Evolutionary conservation across 1,139 yeast genomes (phyloP), one percentile per base, ranked within the genome.

Genomic region (Suhomyces guaymorum): DNA sequence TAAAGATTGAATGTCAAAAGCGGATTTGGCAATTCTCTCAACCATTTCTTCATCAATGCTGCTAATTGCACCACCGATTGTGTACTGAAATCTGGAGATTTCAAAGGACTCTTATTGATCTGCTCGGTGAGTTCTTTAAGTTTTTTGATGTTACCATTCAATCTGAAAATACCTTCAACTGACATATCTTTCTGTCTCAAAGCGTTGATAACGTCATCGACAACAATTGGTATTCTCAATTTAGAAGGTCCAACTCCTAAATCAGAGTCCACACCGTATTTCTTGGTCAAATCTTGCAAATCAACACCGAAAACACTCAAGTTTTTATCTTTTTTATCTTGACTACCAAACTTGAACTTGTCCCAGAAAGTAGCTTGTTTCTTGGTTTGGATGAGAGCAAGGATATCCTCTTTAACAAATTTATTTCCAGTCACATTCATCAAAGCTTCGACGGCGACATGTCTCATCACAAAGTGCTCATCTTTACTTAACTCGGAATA

Each of bases 11-110:
- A 80, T 0, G 97, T 88, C 57, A 94, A 68, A 34, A 94, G 66
- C 1, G 98, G 97, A 50, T 82, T 90, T 1, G 98, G 98, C 54
- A 94, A 68, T 46, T 90, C 97, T 52, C 99, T 75, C 35, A 90
- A 63, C 71, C 90, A 92, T 60, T 87, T 89, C 61, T 94, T 94
- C 68, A 94, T 67, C 45, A 94, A 66, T 0, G 98, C 98, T 0
- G 98, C 96, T 34, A 94, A 67, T 60, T 94, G 98, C 30, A 94
- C 88, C 0, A 96, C 95, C 36, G 80, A 82, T 57, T 92, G 97
- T 33, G 70, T 75, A 17, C 80, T 72, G 32, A 92, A 74, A 50
- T 83, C 82, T 0, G 95, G 94, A 10, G 82, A 73, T 41, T 71
- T 77, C 24, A 79, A 74, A 2, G 97, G 96, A 47, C 76, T 73